Base-by-base conservation (phyloP, 2,329 filamentous ascomycete species). In the Cladosporium sp. region DNA sequence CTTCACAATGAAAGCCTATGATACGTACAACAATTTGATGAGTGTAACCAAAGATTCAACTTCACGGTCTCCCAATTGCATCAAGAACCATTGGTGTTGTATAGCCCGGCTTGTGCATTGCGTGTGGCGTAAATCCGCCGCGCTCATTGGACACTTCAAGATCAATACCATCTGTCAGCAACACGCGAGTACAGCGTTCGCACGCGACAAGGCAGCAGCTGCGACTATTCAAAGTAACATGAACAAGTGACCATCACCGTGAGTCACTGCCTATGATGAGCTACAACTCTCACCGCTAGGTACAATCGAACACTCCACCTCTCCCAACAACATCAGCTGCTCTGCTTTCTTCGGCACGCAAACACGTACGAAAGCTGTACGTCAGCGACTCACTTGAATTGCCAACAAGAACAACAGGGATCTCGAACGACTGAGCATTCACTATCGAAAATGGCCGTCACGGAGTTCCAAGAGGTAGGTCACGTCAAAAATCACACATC, bases 381-480 rank as follows among this genome's bases (percentile, higher is more conserved):
- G 25, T 6, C 25, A 25, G 25, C n/a, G n/a, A n/a, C n/a, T n/a
- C n/a, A n/a, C n/a, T n/a, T n/a, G n/a, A n/a, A n/a, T n/a, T n/a
- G n/a, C n/a, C n/a, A n/a, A n/a, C n/a, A n/a, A n/a, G n/a, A n/a
- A n/a, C n/a, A n/a, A n/a, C n/a, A n/a, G n/a, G n/a, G n/a, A n/a
- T n/a, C n/a, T n/a, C n/a, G n/a, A n/a, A n/a, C n/a, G n/a, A n/a
- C n/a, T n/a, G n/a, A n/a, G n/a, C n/a, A n/a, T n/a, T n/a, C n/a
- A n/a, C n/a, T n/a, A n/a, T n/a, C n/a, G n/a, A n/a, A 4, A 12
- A 55, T 55, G 52, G 52, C 52, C 3, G 52, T 55, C 19, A 55
- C 52, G 3, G 52, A 55, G 15, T 55, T 55, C 40, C 52, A 55
- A 55, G 52, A 55, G n/a, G 52, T 47, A 25, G 0, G 40, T 47